Conservation (phyloP, 345 rosid species). For the Eucalyptus regnans region DNA sequence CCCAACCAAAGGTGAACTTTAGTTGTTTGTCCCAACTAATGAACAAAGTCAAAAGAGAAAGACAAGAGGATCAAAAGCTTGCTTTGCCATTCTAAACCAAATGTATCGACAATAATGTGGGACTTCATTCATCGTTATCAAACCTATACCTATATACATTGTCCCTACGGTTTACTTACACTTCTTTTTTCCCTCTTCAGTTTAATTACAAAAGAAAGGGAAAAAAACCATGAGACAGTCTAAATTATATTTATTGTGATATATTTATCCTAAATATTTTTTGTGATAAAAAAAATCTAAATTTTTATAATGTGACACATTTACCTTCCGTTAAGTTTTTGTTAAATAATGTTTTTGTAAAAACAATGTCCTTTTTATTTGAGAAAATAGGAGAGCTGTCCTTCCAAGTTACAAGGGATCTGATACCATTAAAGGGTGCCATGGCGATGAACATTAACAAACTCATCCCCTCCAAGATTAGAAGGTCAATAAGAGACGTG, state of each 20-base stretch:
- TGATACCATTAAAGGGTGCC: neutral
- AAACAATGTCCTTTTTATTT: too few species aligned
- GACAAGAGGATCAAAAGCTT: neutral
- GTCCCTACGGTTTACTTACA: neutral
- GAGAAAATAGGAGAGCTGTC: neutral
- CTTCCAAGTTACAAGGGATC: neutral
- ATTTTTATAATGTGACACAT: accelerated
- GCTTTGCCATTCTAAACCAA: neutral
- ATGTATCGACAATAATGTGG: neutral
- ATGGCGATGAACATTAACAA: neutral
- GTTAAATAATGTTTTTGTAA: too few species aligned
- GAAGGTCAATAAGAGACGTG: neutral
- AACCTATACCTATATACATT: neutral
- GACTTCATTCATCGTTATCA: neutral
- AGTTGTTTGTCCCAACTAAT: neutral
- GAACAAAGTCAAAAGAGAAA: neutral
- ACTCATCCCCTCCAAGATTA: neutral
- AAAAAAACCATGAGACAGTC: neutral
- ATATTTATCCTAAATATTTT: too few species aligned
- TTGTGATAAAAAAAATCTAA: too few species aligned
- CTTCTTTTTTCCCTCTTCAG: neutral
- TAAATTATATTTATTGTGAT: too few species aligned
- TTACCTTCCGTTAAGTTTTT: accelerated
- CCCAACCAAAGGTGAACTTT: neutral
- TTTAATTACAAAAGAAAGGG: neutral